Evolutionary conservation across 2,329 filamentous ascomycete species (phyloP), one percentile per base, ranked within the genome.

Genomic region (Atkinsonella hypoxylon): DNA sequence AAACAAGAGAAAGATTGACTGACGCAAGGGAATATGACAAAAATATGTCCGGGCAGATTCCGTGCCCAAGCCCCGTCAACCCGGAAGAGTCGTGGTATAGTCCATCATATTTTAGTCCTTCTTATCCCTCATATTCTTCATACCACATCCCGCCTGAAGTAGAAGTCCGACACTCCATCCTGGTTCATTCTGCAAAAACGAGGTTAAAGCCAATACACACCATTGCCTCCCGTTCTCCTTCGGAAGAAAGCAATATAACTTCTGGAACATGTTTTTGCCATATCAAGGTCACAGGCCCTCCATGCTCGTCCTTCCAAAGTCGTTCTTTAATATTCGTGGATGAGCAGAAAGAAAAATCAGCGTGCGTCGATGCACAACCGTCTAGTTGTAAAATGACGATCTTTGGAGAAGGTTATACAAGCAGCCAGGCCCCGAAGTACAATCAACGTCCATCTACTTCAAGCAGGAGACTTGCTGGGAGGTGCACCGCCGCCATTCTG

Each of bases 401-500:
- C 57, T 54, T 58, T 58, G 54, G 55, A 59, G 31, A 58, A 58
- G 54, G 56, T 51, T 60, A 53, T 57, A 58, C 57, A 61, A 61
- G 55, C 58, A 52, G 55, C 56, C 51, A 47, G 49, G 50, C 49
- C 36, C 36, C 38, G 30, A 41, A 38, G 12, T 20, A 17, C 31
- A 32, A 32, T 50, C 31, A 18, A 32, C 18, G 36, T 40, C 34
- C 8, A 10, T 13, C 41, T 38, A 48, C 47, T 58, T 69, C 77
- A 81, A 50, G 77, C 77, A 40, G 78, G 77, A 41, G 77, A 81
- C 69, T 81, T 81, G 73, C 67, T 80, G 32, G 72, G 72, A 47
- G 77, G 76, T 50, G 73, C 75, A 50, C 71, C 70, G 17, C 73
- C 71, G 53, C 80, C 80, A 58, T 83, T 83, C 68, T 83, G 80